Base-by-base conservation (phyloP, 1,284 basidiomycete genomes). In the Moniliophthora roreri region DNA sequence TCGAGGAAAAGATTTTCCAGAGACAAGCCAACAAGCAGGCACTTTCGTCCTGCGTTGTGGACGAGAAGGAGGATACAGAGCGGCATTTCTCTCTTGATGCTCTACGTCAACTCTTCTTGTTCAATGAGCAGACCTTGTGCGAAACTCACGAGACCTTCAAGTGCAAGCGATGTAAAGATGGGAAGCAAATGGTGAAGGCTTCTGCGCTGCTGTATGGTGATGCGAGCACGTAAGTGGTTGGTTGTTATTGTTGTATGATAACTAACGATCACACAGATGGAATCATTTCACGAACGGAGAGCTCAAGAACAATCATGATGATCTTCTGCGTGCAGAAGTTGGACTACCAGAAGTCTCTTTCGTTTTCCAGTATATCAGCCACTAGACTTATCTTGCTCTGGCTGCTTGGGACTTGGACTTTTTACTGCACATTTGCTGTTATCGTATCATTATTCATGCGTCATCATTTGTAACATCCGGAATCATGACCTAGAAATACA, bases 1-100 rank as follows among this genome's bases (percentile, higher is more conserved):
- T 99, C 59, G 97, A 99, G 72, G 97, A 99, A 72, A 99, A 98
- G 78, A 97, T 98, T 58, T 95, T 97, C 70, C 95, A 98, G 70
- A 78, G 93, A 55, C 93, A 98, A 72, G 95, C 95, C 39, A 91
- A 89, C 65, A 99, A 99, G 70, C 95, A 98, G 69, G 93, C 95
- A 3, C 82, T 99, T 1, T 99, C 97, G 0, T 95, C 95, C 0
- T 94, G 94, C 20, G 95, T 99, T 3, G 95, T 99, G 10, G 96
- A 99, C 67, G 95, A 98, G 69, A 96, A 95, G 58, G 91, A 97
- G 70, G 93, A 97, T 64, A 86, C 93, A 0, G 96, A 97, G 57
- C 87, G 96, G 1, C 95, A 98, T 70, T 99, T 98, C 73, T 95
- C 95, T 0, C 69, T 90, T 48, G 95, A 98, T 63, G 80, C 92